phyloP scores from a whole-genome alignment of 805 yeast genomes.

The Zygotorulaspora danielsina region DNA sequence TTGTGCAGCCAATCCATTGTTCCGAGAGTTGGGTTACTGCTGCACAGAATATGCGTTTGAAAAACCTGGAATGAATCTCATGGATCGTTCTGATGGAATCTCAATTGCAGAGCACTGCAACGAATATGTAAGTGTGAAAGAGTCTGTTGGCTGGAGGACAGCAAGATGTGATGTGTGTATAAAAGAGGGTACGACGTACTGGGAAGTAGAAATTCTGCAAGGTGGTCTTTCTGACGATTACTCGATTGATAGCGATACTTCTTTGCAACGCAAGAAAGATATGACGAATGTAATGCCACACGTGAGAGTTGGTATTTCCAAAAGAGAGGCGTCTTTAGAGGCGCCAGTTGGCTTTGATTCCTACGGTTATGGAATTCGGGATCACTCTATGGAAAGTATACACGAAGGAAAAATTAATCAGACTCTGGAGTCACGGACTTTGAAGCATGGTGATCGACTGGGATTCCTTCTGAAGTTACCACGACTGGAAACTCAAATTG shows the following conservation, averaged over 20 bases:
- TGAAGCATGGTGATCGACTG: conserved; percentile 72
- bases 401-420: conserved; percentile 44
- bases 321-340: conserved; percentile 84
- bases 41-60: conserved; percentile 70
- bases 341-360: conserved; percentile 96
- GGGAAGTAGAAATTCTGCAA: conserved; percentile 62
- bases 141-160: conserved; percentile 75
- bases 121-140: conserved; percentile 44
- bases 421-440: conserved; percentile 43
- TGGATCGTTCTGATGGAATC: conserved; percentile 63
- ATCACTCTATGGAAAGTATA: conserved; percentile 66
- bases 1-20: conserved; percentile 64
- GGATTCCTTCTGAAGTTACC: conserved; percentile 79
- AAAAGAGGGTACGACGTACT: conserved; percentile 73
- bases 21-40: conserved; percentile 56
- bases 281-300: conserved; percentile 42
- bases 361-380: conserved; percentile 88
- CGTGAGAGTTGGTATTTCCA: conserved; percentile 76
- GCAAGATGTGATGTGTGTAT: conserved; percentile 70
- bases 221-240: conserved; percentile 36
- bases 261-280: conserved; percentile 20
- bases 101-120: conserved; percentile 37
- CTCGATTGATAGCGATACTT: conserved; percentile 12
- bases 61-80: conserved; percentile 27
- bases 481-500: conserved; percentile 40